Percentiles rank a stretch among this genome's conserved stretches.
Evolutionary conservation across 768 basidiomycete species (phyloP).

Genomic region (Zangia roseola): DNA sequence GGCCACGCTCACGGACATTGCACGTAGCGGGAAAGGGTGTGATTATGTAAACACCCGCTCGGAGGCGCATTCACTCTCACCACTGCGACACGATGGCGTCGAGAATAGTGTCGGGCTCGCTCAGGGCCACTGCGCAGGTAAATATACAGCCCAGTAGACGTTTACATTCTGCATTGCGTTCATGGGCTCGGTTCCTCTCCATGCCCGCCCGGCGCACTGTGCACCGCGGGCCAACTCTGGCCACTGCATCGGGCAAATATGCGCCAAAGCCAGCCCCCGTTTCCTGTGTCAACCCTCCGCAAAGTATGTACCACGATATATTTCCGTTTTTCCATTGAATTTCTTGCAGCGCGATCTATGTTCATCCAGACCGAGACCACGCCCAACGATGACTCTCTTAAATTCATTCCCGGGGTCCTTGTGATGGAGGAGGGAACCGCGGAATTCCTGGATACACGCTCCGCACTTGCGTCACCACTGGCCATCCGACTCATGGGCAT

Average conservation of each 20-base stretch:
- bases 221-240: slow-evolving; percentile 33
- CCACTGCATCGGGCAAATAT: slow-evolving; percentile 32
- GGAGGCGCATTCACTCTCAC: no score
- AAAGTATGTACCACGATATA: slow-evolving; percentile 31
- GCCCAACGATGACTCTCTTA: slow-evolving; percentile 95
- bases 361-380: slow-evolving; percentile 99
- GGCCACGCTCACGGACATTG: slow-evolving; percentile 6
- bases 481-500: slow-evolving; percentile 94
- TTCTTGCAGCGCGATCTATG: slow-evolving; percentile 72
- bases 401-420: slow-evolving; percentile 91
- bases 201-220: slow-evolving; percentile 20
- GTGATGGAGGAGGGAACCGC: slow-evolving; percentile 90
- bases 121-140: slow-evolving; percentile 9
- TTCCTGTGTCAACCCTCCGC: slow-evolving; percentile 18
- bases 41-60: slow-evolving; percentile 24
- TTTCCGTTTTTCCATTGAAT: not conserved
- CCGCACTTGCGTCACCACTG: slow-evolving; percentile 89
- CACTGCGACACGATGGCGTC: slow-evolving; percentile 24
- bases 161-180: slow-evolving; percentile 13
- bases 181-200: slow-evolving; percentile 23
- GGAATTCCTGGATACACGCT: slow-evolving; percentile 89
- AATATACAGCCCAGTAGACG: slow-evolving; percentile 4
- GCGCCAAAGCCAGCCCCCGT: slow-evolving; percentile 6
- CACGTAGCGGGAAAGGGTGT: not conserved
- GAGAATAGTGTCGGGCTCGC: slow-evolving; percentile 13